Base-by-base conservation (phyloP, 78 protist genomes). In the Tieghemostelium lacteum region DNA sequence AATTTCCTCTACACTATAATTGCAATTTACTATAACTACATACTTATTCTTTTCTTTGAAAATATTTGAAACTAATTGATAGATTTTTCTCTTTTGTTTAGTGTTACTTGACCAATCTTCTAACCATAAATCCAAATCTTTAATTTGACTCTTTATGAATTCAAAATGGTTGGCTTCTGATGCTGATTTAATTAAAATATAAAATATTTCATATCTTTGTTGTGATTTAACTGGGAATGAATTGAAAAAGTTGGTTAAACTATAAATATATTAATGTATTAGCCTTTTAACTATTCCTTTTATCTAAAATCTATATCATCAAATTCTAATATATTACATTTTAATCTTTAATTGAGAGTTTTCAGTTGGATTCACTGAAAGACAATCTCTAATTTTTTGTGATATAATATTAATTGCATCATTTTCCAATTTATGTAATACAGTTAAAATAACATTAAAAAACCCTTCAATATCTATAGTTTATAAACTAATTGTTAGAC, bases 221-320 rank as follows among this genome's bases (percentile, higher is more conserved):
- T 50, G 50, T 83, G 89, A 83, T 55, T 83, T 83, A 39, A 74
- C 57, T 83, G 74, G 49, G 77, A 83, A 83, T 67, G 89, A 83
- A 42, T 83, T 83, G 77, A 83, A 83, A 39, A 83, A 64, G 36
- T 83, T 83, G n/a, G 77, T 69, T 42, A 83, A 83, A 55, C 89
- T 83, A 69, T 28, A 31, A 50, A 29, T 7, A 20, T 49, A 4
- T n/a, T 57, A 57, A 19, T 19, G 16, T 19, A 57, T 19, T 57
- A 57, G 16, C 6, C 4, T 4, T 57, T 14, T 7, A n/a, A 22
- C 8, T 57, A 57, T 19, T 7, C 16, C 7, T 19, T 19, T 57
- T n/a, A 19, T 6, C 26, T 4, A 19, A 7, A n/a, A 14, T 57
- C 6, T 57, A 57, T 14, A 14, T 57, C 8, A 4, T n/a, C 26